Conservation (phyloP, 169 alveolate species). For the Eimeria maxima region DNA sequence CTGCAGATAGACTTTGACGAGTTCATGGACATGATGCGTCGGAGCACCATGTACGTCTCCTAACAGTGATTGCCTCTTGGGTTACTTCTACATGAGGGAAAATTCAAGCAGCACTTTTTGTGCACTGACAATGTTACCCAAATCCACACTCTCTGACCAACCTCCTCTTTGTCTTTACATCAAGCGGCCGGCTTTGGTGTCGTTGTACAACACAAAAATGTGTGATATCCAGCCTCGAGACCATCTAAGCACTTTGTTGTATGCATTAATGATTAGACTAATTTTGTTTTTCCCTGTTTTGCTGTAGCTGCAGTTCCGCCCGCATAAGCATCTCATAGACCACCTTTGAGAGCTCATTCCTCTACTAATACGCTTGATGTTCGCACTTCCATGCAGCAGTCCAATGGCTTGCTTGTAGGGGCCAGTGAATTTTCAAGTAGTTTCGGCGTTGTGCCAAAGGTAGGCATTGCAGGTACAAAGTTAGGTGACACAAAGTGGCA, state of each 20-base stretch:
- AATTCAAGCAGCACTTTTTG: not conserved
- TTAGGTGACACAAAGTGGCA: not conserved
- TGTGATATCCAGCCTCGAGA: not conserved
- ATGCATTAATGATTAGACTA: not conserved
- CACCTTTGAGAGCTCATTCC: not conserved
- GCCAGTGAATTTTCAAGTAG: not conserved
- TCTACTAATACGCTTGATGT: not conserved
- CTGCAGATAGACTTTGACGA: conserved; percentile 84
- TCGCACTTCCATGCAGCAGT: not conserved
- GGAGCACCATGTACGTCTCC: conserved; percentile 38
- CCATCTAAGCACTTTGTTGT: too few species aligned
- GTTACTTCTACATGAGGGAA: too few species aligned
- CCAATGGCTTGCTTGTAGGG: not conserved
- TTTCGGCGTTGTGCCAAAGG: not conserved
- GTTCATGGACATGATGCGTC: conserved; percentile 84
- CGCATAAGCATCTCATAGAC: conserved; percentile 56
- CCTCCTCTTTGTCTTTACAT: not conserved
- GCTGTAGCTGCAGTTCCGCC: conserved; percentile 35
- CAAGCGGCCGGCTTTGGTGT: not conserved
- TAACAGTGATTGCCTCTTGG: not conserved
- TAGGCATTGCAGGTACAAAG: not conserved
- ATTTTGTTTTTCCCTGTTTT: not conserved
- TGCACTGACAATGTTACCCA: not conserved
- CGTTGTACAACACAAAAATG: not conserved
- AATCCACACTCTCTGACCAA: not conserved